phyloP scores from a whole-genome alignment of 495 filamentous ascomycete species.

The Penicillium bialowiezense region DNA sequence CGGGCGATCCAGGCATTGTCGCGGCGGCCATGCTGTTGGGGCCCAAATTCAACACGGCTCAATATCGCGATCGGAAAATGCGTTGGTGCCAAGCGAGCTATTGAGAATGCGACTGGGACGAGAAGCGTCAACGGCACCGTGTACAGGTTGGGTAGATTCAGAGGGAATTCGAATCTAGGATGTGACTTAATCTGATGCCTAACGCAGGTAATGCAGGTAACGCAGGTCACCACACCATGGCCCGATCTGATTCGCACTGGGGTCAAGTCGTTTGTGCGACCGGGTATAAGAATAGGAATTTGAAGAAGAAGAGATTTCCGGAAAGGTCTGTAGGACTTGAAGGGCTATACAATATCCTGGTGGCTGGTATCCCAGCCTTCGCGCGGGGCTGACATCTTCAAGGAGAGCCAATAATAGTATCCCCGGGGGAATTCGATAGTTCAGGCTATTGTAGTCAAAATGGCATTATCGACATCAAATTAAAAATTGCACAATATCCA shows the following conservation, averaged over 20 bases:
- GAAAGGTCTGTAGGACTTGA: background rate
- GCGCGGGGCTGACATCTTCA: conserved; percentile 16
- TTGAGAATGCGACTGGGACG: conserved; percentile 12
- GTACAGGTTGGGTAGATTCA: background rate
- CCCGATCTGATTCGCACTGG: conserved; percentile 9
- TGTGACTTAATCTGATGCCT: conserved; percentile 22
- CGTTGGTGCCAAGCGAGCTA: background rate
- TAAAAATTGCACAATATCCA: no score
- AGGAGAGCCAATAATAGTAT: background rate
- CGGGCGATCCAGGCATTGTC: conserved; percentile 18
- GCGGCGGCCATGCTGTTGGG: conserved; percentile 15
- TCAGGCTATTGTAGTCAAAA: no score
- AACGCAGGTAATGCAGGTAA: conserved; percentile 6
- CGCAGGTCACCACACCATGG: conserved; percentile 16
- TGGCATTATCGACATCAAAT: no score
- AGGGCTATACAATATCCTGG: conserved; percentile 24
- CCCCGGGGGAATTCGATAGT: background rate
- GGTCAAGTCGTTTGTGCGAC: conserved; percentile 1
- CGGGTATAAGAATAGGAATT: conserved; percentile 3
- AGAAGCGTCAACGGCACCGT: background rate
- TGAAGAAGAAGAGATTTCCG: background rate
- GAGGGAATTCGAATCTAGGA: conserved; percentile 13
- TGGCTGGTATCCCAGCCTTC: conserved; percentile 35
- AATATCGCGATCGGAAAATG: background rate
- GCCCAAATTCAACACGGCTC: background rate